Evolutionary conservation across 495 filamentous ascomycete species (phyloP), one percentile per base, ranked within the genome.

Genomic region (Evansstolkia leycettana): DNA sequence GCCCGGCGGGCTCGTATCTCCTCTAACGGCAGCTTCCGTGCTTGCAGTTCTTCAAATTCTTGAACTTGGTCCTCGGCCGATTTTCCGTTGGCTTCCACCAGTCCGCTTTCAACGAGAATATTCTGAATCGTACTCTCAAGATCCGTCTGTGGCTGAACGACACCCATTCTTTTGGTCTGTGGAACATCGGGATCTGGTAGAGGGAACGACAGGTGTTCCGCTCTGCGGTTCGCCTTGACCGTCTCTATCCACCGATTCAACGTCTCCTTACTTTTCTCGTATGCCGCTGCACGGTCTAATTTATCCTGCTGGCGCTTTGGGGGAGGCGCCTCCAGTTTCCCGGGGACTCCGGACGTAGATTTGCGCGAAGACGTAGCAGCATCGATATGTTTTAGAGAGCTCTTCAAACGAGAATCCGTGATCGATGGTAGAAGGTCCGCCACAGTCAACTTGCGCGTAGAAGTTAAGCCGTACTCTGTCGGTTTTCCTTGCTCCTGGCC

Each of bases 191-290:
- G 79, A 41, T 94, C 81, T 4, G 76, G 69, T 0, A 95, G 69
- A 16, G 90, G 90, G 52, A 96, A 98, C n/a, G 78, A 65, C 1
- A 96, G 63, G 54, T 94, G 89, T 17, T 95, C 92, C 3, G 90
- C 88, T 40, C 84, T 70, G 26, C 92, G 77, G 55, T 94, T 94
- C 17, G 84, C 76, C 55, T 93, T 93, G 47, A 98, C 87, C 0
- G 92, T 95, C 33, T 93, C 89, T 13, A 79, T 74, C 90, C 90
- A 98, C 40, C 84, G 76, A 39, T 82, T 78, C 16, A 98, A 62
- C 0, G 85, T 85, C 55, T 95, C 80, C 47, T 86, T 94, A 28
- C 85, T 89, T 64, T 94, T 84, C 19, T 86, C 75, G 50, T 85
- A 93, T 1, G 90, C 90, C 10, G 76, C 88, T 33, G 58, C 55